Conservation (phyloP, 208 protist genomes). For the Acanthamoeba rhysodes region DNA sequence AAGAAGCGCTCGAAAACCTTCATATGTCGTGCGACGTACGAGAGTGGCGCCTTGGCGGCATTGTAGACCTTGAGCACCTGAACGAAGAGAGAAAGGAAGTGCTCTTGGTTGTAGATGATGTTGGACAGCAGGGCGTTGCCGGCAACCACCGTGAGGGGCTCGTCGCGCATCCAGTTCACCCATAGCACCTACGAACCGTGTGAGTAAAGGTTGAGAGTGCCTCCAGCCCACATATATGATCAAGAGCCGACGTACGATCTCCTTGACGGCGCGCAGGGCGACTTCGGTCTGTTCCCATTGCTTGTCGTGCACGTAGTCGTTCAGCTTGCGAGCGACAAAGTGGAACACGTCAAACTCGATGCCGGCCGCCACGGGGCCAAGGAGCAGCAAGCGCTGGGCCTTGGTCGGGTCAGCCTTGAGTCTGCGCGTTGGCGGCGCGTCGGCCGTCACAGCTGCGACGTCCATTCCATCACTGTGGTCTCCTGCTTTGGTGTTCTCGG, state of each 20-base stretch:
- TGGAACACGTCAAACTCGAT: constrained; percentile 60
- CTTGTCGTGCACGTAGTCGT: constrained; percentile 33
- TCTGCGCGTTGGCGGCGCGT: neutral
- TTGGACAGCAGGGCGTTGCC: constrained; percentile 68
- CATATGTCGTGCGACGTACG: neutral
- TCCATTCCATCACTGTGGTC: neutral
- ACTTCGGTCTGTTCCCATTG: neutral
- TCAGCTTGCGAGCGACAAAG: neutral
- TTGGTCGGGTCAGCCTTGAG: constrained; percentile 12
- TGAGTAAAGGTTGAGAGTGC: neutral
- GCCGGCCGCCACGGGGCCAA: constrained; percentile 17
- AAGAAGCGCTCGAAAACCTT: neutral
- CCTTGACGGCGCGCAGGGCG: constrained; percentile 24
- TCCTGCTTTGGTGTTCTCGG: neutral
- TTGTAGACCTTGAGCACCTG: constrained; percentile 57
- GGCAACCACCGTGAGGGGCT: constrained; percentile 11
- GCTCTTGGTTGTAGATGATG: constrained; percentile 70
- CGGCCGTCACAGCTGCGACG: neutral
- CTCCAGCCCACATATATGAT: neutral
- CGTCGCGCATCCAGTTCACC: constrained; percentile 41
- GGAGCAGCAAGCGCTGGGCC: constrained; percentile 9
- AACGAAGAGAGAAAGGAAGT: constrained; percentile 35
- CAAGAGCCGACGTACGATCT: neutral
- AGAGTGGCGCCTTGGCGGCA: constrained; percentile 5
- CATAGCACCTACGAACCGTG: constrained; percentile 1